Conservation (phyloP, 768 basidiomycete genomes). For the Macrolepiota dolichaula region DNA sequence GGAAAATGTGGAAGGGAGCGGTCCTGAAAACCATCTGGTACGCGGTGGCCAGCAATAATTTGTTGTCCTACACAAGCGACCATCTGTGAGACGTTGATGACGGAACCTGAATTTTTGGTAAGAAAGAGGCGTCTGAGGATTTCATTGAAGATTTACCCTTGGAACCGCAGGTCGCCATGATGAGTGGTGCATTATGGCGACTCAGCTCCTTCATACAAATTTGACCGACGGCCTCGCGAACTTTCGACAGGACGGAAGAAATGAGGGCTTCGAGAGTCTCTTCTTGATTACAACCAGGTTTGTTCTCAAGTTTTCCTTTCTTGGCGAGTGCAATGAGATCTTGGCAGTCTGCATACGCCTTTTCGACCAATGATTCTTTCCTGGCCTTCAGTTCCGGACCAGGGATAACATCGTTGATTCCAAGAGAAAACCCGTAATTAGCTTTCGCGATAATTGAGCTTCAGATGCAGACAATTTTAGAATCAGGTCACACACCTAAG, state of each 20-base stretch:
- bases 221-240: constrained; percentile 93
- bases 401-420: constrained; percentile 98
- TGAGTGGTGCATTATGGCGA: constrained; percentile 92
- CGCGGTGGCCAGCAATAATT: constrained; percentile 96
- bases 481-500: constrained; percentile 57
- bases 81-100: constrained; percentile 99
- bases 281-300: constrained; percentile 96
- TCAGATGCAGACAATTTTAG: background rate
- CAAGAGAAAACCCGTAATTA: constrained; percentile 95
- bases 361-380: constrained; percentile 84
- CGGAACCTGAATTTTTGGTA: constrained; percentile 58
- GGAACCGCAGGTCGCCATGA: constrained; percentile 99
- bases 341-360: constrained; percentile 85
- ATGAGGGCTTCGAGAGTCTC: constrained; percentile 97
- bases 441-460: constrained; percentile 41
- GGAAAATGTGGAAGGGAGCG: constrained; percentile 98
- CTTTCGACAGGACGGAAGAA: constrained; percentile 88
- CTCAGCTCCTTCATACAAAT: constrained; percentile 99
- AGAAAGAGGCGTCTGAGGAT: background rate
- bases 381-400: constrained; percentile 75
- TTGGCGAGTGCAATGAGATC: constrained; percentile 87
- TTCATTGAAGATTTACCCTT: constrained; percentile 59
- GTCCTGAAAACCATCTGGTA: constrained; percentile 98
- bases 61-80: constrained; percentile 99
- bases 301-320: constrained; percentile 90